Conservation (phyloP, 2,329 filamentous ascomycete genomes). For the Fusarium concolor region DNA sequence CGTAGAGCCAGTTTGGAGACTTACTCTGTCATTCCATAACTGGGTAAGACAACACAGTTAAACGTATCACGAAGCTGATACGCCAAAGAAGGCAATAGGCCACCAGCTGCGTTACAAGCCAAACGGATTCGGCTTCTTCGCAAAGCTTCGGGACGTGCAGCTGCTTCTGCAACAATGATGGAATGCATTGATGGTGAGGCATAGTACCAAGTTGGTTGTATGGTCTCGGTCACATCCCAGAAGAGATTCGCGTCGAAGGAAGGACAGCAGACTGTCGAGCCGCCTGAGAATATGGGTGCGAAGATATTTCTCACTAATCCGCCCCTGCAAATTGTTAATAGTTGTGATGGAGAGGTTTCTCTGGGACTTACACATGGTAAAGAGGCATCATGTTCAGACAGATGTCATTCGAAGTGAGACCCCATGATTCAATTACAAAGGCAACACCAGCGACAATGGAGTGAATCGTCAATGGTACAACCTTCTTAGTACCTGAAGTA, state of each 20-base stretch:
- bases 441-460: conserved; percentile 10
- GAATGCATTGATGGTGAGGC: conserved; percentile 17
- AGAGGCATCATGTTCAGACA: conserved; percentile 24
- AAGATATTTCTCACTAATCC: conserved; percentile 10
- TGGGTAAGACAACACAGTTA: conserved; percentile 5
- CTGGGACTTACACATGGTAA: conserved; percentile 6
- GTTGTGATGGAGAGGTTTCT: accelerated
- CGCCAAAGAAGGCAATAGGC: not conserved
- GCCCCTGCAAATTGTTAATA: not conserved
- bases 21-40: conserved; percentile 23
- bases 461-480: not conserved
- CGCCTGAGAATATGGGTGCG: not conserved
- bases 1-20: too few relatives aligned
- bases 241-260: conserved; percentile 16
- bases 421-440: conserved; percentile 20
- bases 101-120: conserved; percentile 14
- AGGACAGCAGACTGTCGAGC: conserved; percentile 6
- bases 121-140: not conserved
- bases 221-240: conserved; percentile 7
- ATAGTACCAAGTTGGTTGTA: conserved; percentile 19
- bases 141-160: not conserved
- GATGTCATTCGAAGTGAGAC: not conserved
- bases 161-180: conserved; percentile 4
- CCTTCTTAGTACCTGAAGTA: conserved; percentile 13
- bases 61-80: conserved; percentile 3